Base-by-base conservation (phyloP, 768 basidiomycete genomes). In the Boletus barrowsii region DNA sequence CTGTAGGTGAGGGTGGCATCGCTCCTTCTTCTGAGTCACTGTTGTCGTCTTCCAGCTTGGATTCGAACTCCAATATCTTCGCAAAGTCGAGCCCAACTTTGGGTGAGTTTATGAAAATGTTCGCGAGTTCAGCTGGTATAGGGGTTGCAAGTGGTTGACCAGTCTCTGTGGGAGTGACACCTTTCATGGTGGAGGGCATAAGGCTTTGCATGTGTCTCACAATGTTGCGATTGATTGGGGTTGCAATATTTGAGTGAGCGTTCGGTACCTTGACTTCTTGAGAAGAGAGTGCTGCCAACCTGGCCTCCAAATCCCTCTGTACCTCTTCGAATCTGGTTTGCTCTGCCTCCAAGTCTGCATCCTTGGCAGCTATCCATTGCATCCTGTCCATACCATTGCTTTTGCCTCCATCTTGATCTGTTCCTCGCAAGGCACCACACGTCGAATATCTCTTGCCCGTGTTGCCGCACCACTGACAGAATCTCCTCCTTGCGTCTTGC, bases 111-210 rank as follows among this genome's bases (percentile, higher is more conserved):
- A 82, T 77, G 62, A 92, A 87, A 3, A 90, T 75, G 35, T 80
- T 83, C 3, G 79, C 79, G 0, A 91, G 75, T 62, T 87, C 86
- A 0, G 77, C 73, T 0, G 86, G 87, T 2, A 79, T 75, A 1
- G 90, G 90, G 13, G 90, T 93, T 3, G 81, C 76, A 7, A 93
- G 74, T 2, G 78, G 74, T 64, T 91, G 84, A 9, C 91, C 90
- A 0, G 91, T 91, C 10, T 84, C 75, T 0, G 91, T 91, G 36
- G 92, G 75, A 29, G 93, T 77, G 37, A 93, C 87, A 3, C 91
- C 84, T 65, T 86, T 86, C 84, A 86, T 86, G 1, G 84, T 84
- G 4, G 81, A 83, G 24, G 60, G 64, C n/a, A 62, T 53, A 22
- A 59, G 66, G 11, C 75, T 75, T 29, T 66, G 57, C 24, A 17